Percentiles rank a stretch among this genome's conserved stretches.
phyloP scores from a whole-genome alignment of 2,329 filamentous ascomycete species.

The Fonsecaea nubica region DNA sequence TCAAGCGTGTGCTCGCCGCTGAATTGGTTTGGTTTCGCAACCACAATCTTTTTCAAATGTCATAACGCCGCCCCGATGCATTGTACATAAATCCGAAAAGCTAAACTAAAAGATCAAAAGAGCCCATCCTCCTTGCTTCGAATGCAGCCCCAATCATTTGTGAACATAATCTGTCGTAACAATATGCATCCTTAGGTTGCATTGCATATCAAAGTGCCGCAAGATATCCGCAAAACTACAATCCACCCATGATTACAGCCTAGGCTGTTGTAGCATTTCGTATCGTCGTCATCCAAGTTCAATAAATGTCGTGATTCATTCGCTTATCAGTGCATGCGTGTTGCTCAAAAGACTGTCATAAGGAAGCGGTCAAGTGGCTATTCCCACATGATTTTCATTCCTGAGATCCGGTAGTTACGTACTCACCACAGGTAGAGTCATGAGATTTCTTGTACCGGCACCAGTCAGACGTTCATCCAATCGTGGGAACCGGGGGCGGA shows the following conservation, averaged over 20 bases:
- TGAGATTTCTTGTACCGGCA: neutral
- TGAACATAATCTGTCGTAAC: neutral
- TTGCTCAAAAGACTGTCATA: neutral
- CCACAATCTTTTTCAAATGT: constrained; percentile 2
- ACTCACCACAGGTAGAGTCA: neutral
- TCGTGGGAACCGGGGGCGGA: neutral
- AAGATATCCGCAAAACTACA: neutral
- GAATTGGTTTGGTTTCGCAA: constrained; percentile 19
- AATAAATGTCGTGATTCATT: neutral
- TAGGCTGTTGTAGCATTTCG: constrained; percentile 1
- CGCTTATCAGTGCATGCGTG: neutral
- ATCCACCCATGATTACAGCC: neutral
- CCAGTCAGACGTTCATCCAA: neutral
- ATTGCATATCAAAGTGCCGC: neutral
- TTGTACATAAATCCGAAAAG: constrained; percentile 5
- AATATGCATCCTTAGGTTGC: neutral
- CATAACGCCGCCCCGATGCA: neutral
- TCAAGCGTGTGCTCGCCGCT: neutral
- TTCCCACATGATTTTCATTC: neutral
- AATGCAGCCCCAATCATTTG: neutral
- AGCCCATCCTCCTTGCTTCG: constrained; percentile 1
- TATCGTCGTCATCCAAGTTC: neutral
- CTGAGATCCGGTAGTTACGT: neutral
- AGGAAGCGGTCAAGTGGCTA: neutral
- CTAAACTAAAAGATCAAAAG: neutral